Evolutionary conservation across 2,329 filamentous ascomycete species (phyloP).

Genomic region (Pseudodiploospora longispora): DNA sequence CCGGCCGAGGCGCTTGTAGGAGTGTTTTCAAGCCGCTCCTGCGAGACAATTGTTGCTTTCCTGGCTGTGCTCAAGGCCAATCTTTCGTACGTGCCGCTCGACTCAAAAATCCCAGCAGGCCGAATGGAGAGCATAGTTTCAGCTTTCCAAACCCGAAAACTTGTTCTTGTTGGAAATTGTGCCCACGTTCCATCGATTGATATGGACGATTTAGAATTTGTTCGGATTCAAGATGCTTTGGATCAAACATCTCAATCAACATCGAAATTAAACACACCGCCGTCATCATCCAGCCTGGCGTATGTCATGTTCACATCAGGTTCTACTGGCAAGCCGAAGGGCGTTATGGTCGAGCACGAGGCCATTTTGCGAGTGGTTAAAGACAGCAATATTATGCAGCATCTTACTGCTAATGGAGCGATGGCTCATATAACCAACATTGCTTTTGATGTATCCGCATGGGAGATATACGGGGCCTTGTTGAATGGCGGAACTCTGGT

Average conservation of each 20-base stretch:
- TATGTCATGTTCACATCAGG: slow-evolving; percentile 2
- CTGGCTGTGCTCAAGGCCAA: slow-evolving; percentile 15
- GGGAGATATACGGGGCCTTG: background rate
- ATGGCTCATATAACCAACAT: background rate
- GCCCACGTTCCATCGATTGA: background rate
- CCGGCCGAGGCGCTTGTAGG: slow-evolving; percentile 13
- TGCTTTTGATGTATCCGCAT: slow-evolving; percentile 1
- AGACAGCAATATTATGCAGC: background rate
- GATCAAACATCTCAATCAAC: background rate
- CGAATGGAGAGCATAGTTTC: background rate
- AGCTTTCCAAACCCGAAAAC: background rate
- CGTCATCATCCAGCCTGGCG: background rate
- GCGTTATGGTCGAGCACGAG: slow-evolving; percentile 1
- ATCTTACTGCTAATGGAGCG: background rate
- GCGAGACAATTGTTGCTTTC: slow-evolving; percentile 15
- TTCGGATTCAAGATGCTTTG: background rate
- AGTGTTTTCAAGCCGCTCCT: slow-evolving; percentile 13
- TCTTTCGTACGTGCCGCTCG: background rate
- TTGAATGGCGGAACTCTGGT: background rate
- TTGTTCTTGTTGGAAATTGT: background rate
- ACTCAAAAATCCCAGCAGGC: background rate
- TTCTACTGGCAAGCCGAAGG: background rate
- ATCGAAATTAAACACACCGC: background rate
- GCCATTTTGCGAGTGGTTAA: background rate
- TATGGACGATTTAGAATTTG: background rate